Base-by-base conservation (phyloP, 148 eudicot species). In the Camellia granthamiana region DNA sequence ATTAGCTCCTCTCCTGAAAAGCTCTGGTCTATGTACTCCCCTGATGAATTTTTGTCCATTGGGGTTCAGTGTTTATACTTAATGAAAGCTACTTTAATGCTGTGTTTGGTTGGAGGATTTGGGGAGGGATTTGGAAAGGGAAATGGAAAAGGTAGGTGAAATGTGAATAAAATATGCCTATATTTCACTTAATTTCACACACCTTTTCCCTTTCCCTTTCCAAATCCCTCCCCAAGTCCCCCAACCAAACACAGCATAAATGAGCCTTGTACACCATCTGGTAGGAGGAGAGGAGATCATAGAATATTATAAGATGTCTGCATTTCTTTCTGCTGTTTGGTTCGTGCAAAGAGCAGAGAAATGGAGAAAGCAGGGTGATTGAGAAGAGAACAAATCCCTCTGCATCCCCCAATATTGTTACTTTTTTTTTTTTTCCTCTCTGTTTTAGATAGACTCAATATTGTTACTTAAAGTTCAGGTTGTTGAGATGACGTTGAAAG, bases 321-420 rank as follows among this genome's bases (percentile, higher is more conserved):
- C 23, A 69, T 23, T 23, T 23, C 23, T 69, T 69, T 69, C 54
- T 69, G n/a, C 54, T 18, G 41, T 52, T 74, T 55, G 41, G 44
- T 74, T 52, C 23, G 19, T n/a, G 47, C 44, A 12, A 55, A 54
- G 44, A 23, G 4, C 19, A 54, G 71, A 42, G 47, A 64, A 64
- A 64, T 47, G 15, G 23, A 23, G 9, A 21, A 13, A 67, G 6
- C 2, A 6, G 47, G 7, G 46, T 12, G 18, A 38, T 67, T 11
- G 47, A 67, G 71, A 42, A 67, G 18, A 67, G 11, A 74, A 55
- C 21, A 74, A 55, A 54, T 38, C n/a, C 44, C 62, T 74, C 61
- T 54, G 46, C 5, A 55, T 13, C 30, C 44, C 2, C 58, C 9
- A 10, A 13, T 44, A 69, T 11, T 23, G 23, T 23, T 23, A 23